phyloP scores from a whole-genome alignment of 192 early-diverging fungal species.

The Backusella parvicylindrica region DNA sequence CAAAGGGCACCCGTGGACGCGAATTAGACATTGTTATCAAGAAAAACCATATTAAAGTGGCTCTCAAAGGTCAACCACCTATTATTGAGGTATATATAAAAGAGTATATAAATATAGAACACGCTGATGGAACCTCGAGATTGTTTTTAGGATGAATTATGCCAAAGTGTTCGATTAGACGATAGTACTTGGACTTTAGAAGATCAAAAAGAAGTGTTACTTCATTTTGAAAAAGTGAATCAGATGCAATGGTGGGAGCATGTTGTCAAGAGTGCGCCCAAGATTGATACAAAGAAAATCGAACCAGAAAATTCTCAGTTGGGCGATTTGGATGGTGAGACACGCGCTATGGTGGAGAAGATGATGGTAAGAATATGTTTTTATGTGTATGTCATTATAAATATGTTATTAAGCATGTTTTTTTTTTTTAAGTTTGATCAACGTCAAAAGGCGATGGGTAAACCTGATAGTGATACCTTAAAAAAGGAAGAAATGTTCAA shows the following conservation, averaged over 20 bases:
- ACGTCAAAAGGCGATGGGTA: slow-evolving; percentile 74
- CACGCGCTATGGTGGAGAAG: slow-evolving; percentile 89
- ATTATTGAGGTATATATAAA: slow-evolving; percentile 62
- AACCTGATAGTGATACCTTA: slow-evolving; percentile 74
- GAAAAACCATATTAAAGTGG: slow-evolving; percentile 62
- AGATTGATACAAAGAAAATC: slow-evolving; percentile 87
- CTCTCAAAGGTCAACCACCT: slow-evolving; percentile 67
- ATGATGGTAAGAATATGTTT: slow-evolving; percentile 96
- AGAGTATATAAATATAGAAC: background rate
- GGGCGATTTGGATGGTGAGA: slow-evolving; percentile 85
- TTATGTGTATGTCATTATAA: background rate
- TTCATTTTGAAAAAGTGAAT: slow-evolving; percentile 86
- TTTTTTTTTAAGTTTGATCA: slow-evolving; percentile 76
- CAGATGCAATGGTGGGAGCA: slow-evolving; percentile 86
- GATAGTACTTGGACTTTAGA: slow-evolving; percentile 79
- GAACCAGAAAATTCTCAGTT: slow-evolving; percentile 88
- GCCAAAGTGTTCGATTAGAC: slow-evolving; percentile 65
- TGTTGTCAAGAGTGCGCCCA: slow-evolving; percentile 74
- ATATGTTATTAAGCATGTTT: background rate
- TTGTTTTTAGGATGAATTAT: slow-evolving; percentile 60
- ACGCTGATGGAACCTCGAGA: background rate
- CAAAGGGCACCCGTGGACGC: slow-evolving; percentile 64
- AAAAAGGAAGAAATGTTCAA: slow-evolving; percentile 75
- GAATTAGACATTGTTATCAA: slow-evolving; percentile 68
- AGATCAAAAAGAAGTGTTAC: slow-evolving; percentile 65